Conservation (phyloP, 2,329 filamentous ascomycete species). For the Cercospora citrullina region DNA sequence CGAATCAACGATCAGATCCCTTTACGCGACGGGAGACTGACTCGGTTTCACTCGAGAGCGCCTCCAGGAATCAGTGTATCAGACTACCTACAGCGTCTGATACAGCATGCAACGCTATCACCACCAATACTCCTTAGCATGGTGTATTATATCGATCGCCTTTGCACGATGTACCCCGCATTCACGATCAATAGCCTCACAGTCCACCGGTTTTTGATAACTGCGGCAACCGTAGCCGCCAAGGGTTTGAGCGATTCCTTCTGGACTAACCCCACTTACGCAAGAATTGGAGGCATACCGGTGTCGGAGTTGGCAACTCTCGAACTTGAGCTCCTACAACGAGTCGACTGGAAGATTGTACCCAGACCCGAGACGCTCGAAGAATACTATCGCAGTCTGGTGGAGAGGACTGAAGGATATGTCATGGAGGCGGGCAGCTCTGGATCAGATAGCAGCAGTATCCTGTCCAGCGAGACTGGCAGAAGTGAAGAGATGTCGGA, state of each 20-base stretch:
- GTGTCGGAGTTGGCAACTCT: conserved; percentile 85
- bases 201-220: conserved; percentile 95
- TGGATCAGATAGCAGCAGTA: conserved; percentile 23
- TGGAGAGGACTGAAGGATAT: conserved; percentile 66
- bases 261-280: conserved; percentile 97
- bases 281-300: conserved; percentile 87
- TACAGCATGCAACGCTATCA: conserved; percentile 88
- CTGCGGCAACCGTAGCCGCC: conserved; percentile 89
- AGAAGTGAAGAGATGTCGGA: conserved; percentile 17
- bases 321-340: conserved; percentile 88
- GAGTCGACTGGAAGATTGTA: conserved; percentile 95
- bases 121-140: conserved; percentile 95
- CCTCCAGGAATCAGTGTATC: conserved; percentile 90
- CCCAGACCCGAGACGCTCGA: conserved; percentile 90
- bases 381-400: conserved; percentile 87
- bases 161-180: conserved; percentile 87
- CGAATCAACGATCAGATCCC: conserved; percentile 87
- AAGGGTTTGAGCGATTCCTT: conserved; percentile 96
- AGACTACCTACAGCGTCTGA: conserved; percentile 89
- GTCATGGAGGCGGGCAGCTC: conserved; percentile 46
- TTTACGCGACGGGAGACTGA: conserved; percentile 80
- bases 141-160: conserved; percentile 97
- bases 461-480: conserved; percentile 19
- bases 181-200: conserved; percentile 97
- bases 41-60: conserved; percentile 81